Base-by-base conservation (phyloP, 2,329 filamentous ascomycete species). In the Sclerotinia glacialis region DNA sequence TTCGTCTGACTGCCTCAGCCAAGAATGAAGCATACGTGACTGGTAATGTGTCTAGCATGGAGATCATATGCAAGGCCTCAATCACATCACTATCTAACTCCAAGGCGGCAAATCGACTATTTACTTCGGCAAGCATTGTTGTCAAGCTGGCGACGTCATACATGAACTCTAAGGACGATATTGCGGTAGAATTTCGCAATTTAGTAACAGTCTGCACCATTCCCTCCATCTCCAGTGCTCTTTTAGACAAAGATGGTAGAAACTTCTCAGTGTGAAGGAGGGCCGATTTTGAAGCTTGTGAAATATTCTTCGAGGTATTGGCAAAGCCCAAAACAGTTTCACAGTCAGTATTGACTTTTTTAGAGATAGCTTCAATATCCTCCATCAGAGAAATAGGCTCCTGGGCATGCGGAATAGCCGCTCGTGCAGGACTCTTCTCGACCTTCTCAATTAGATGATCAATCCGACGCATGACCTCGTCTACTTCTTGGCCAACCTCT, bases 21-120 rank as follows among this genome's bases (percentile, higher is more conserved):
- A 96, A 81, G 67, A 97, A 90, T 2, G 93, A 93, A 0, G 93
- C 93, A 76, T 98, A 99, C 72, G 96, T 88, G 66, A 90, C 89
- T 0, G 95, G 95, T 40, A 98, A 84, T 69, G 93, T 88, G 53
- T 93, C 89, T 46, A 97, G 89, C 28, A 92, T 82, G 23, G 89
- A 87, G 28, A 99, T 82, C 50, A 91, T 85, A 69, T 96, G 89
- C 75, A 97, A 93, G 0, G 90, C 89, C 42, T 91, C 87, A 74
- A 90, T 83, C 55, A 91, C 90, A 68, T 95, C 90, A 67, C 90
- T 86, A 9, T 89, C 86, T 59, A 91, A 82, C 69, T 89, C 88
- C 54, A 97, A 79, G 2, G 85, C 83, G 65, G 86, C 86, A 68
- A 97, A 87, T 70, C 90, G 89, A 9, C 82, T 80, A 74, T 92